phyloP scores from a whole-genome alignment of 1,139 yeast species.

The Geotrichum aggregatum region DNA sequence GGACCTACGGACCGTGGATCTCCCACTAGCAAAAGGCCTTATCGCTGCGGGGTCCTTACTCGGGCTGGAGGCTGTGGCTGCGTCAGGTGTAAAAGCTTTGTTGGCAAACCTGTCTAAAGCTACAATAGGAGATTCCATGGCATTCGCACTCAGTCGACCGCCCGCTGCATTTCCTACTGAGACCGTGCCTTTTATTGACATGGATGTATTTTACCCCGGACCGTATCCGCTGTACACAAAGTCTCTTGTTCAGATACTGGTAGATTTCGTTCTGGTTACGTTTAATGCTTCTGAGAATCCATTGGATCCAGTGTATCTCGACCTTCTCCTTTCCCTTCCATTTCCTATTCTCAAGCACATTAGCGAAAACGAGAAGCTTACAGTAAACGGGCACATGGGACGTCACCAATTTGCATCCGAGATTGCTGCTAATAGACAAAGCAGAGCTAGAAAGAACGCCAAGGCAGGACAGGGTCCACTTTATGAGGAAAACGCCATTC shows the following conservation, averaged over 20 bases:
- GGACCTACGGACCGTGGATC: slow-evolving; percentile 28
- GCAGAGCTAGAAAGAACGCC: slow-evolving; percentile 24
- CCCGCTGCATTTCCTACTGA: not conserved
- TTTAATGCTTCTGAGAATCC: slow-evolving; percentile 27
- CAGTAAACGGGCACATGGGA: slow-evolving; percentile 31
- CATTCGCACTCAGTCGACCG: slow-evolving; percentile 27
- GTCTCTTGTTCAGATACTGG: slow-evolving; percentile 27
- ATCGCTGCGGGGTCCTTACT: slow-evolving; percentile 35
- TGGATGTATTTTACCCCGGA: slow-evolving; percentile 29
- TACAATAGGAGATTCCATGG: slow-evolving; percentile 28
- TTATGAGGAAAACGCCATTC: slow-evolving; percentile 36
- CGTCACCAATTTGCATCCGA: slow-evolving; percentile 35
- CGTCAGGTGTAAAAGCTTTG: slow-evolving; percentile 30
- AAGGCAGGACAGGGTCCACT: slow-evolving; percentile 18
- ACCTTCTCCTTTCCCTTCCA: slow-evolving; percentile 30
- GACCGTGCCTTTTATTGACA: not conserved
- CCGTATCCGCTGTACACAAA: slow-evolving; percentile 39
- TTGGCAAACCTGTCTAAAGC: slow-evolving; percentile 26
- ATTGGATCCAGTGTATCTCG: slow-evolving; percentile 21
- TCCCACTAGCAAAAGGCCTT: slow-evolving; percentile 33
- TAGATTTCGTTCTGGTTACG: slow-evolving; percentile 29
- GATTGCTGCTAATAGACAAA: slow-evolving; percentile 30
- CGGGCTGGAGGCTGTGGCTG: slow-evolving; percentile 33
- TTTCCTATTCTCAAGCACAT: slow-evolving; percentile 33
- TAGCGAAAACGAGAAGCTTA: slow-evolving; percentile 32